phyloP scores from a whole-genome alignment of 768 basidiomycete species.

The Amanita fuliginea region DNA sequence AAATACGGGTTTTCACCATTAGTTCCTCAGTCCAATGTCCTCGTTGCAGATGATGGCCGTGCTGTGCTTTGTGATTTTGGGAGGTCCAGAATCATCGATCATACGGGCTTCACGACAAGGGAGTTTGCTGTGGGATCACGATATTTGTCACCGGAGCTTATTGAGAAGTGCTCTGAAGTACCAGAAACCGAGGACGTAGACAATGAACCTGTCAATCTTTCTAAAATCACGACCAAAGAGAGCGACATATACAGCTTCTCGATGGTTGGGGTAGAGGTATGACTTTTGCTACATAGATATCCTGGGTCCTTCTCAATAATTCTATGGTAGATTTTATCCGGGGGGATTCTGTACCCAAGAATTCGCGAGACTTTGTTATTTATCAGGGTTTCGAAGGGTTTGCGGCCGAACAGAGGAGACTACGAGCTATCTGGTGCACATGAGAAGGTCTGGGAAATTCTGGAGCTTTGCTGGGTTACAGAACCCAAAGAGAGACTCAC shows the following conservation, averaged over 20 bases:
- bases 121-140: conserved; percentile 34
- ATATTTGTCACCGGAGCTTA: conserved; percentile 46
- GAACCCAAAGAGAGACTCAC: conserved; percentile 27
- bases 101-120: conserved; percentile 23
- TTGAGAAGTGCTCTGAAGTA: no score
- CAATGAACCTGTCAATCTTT: no score
- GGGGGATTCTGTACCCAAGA: not conserved
- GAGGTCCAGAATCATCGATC: conserved; percentile 42
- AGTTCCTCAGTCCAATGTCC: conserved; percentile 37
- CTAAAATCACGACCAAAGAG: not conserved
- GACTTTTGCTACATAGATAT: no score
- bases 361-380: not conserved
- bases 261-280: conserved; percentile 24
- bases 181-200: no score
- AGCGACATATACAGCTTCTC: conserved; percentile 53
- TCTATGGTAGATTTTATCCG: not conserved
- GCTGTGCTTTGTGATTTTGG: conserved; percentile 56
- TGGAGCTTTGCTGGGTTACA: conserved; percentile 36
- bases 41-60: conserved; percentile 38
- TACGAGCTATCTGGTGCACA: not conserved
- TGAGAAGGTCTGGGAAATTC: conserved; percentile 24
- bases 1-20: not conserved
- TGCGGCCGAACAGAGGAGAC: not conserved
- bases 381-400: not conserved
- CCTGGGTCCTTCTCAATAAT: not conserved